These are phyloP conservation scores for Rhamnella rubrinervis DNA, from an alignment of 331 rosid genomes.

Conservation along the genomic window DNA sequence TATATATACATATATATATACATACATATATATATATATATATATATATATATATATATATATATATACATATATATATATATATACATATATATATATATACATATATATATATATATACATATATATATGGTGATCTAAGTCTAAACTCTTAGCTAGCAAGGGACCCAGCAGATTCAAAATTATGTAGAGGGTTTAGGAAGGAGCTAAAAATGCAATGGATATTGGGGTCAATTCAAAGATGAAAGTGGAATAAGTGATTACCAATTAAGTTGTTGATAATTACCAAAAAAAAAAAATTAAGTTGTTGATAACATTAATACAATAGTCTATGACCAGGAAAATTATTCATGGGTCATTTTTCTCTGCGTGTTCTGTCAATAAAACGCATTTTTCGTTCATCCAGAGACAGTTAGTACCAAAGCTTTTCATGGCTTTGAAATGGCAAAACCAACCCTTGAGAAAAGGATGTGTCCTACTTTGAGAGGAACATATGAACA, in stretches of 20 bases:
- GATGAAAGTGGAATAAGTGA: constrained; percentile 17
- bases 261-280: constrained; percentile 16
- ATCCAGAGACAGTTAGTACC: constrained; percentile 36
- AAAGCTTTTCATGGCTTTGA: constrained; percentile 50
- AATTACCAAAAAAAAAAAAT: too few relatives aligned
- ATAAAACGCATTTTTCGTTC: constrained; percentile 33
- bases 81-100: too few relatives aligned
- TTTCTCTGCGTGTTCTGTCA: constrained; percentile 21
- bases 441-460: constrained; percentile 47
- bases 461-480: constrained; percentile 56
- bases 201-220: not conserved
- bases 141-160: too few relatives aligned
- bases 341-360: constrained; percentile 25
- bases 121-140: too few relatives aligned
- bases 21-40: too few relatives aligned
- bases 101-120: too few relatives aligned
- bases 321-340: constrained; percentile 43
- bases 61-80: too few relatives aligned
- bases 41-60: too few relatives aligned
- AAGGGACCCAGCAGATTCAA: not conserved
- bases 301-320: constrained; percentile 33
- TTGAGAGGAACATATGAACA: constrained; percentile 50
- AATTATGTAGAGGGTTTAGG: not conserved
- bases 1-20: too few relatives aligned
- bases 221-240: constrained; percentile 19